Base-by-base conservation (phyloP, 257 asterid genomes). In the Ehretia macrophylla region DNA sequence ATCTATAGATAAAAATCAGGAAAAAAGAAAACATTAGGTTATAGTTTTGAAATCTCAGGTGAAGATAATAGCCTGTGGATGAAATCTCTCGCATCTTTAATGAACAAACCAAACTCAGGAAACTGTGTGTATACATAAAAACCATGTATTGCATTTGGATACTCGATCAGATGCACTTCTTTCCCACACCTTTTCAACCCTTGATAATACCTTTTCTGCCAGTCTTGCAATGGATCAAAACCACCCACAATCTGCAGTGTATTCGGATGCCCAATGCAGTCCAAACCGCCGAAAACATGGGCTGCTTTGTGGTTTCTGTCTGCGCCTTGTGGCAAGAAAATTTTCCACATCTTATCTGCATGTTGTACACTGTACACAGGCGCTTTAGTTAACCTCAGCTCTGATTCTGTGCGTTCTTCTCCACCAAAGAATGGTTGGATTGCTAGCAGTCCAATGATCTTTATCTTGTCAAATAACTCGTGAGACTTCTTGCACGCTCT, bases 341-440 rank as follows among this genome's bases (percentile, higher is more conserved):
- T 58, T 74, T 58, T 65, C 87, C 81, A 75, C 67, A 61, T n/a
- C 16, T 4, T 9, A 14, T 77, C 83, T 1, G 79, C 49, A 14
- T 5, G 8, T 21, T 56, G 9, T 55, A 66, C 52, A 27, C 46
- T 51, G 11, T 74, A 17, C 14, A 77, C 1, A 4, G 74, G 78
- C 9, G 68, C 78, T 0, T 53, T 11, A 12, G 5, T 49, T 42
- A 81, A 47, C 69, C 72, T 64, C 39, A 81, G 13, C 46, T 77
- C 87, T 17, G 83, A 68, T 14, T 73, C 79, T 0, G 80, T 79
- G 13, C 81, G 62, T 57, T 79, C 81, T 19, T 78, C 76, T 27
- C 85, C 83, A 27, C 81, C 83, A 11, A 76, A 76, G 61, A 73
- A 73, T 0, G 85, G 85, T 62, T 82, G 85, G 44, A 82, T n/a